These are phyloP conservation scores for Pythium aristosporum DNA, from an alignment of 352 stramenopile species.

Conservation along the genomic window DNA sequence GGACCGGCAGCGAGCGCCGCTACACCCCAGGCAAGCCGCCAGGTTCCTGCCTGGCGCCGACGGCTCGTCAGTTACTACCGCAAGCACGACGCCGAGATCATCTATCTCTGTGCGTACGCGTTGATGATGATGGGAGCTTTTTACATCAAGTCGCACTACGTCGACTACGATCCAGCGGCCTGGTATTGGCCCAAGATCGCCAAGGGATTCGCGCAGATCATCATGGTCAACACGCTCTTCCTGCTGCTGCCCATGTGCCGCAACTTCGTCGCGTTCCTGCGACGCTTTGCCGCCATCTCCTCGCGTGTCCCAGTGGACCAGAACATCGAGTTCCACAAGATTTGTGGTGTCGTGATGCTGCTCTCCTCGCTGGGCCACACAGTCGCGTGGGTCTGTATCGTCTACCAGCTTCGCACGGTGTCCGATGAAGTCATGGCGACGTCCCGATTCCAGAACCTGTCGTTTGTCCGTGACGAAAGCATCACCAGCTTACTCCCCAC, in stretches of 20 bases:
- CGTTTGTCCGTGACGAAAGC: conserved; percentile 54
- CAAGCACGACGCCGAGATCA: too few species aligned
- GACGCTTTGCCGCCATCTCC: conserved; percentile 34
- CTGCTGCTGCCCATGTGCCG: conserved; percentile 75
- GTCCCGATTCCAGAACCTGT: conserved; percentile 45
- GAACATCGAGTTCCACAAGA: conserved; percentile 71
- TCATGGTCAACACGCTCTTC: conserved; percentile 73
- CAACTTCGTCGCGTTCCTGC: conserved; percentile 60
- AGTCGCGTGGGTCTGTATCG: conserved; percentile 51
- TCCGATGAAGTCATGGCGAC: conserved; percentile 35
- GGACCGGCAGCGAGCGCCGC: too few species aligned
- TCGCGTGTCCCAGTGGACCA: conserved; percentile 60
- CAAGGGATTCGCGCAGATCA: conserved; percentile 68
- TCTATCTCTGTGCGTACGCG: too few species aligned
- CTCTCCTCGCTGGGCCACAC: conserved; percentile 59
- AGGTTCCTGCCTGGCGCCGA: too few species aligned
- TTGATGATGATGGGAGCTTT: too few species aligned
- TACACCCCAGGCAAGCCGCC: too few species aligned
- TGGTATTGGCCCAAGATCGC: conserved; percentile 61
- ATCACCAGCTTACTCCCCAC: conserved; percentile 6
- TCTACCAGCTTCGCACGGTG: conserved; percentile 49
- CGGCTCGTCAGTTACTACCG: too few species aligned
- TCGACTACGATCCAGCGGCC: conserved; percentile 46
- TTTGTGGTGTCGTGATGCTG: conserved; percentile 57
- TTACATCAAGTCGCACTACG: conserved; percentile 10